phyloP scores from a whole-genome alignment of 371 early-diverging fungal genomes.

The Encephalitozoon cuniculi region DNA sequence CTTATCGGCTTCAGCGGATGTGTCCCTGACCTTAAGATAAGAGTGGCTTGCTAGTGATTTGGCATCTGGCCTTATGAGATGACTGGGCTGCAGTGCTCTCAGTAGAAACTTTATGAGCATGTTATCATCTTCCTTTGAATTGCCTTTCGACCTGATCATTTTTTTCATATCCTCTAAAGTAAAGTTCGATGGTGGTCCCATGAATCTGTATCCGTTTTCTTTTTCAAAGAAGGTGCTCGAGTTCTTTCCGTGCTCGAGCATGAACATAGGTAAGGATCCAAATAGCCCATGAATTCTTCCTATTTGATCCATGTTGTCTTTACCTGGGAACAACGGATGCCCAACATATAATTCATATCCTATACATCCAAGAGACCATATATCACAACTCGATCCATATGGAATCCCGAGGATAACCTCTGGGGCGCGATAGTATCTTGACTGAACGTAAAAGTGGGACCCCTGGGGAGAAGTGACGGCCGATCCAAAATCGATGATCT shows the following conservation, averaged over 20 bases:
- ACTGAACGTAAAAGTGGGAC: conserved; percentile 80
- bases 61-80: conserved; percentile 26
- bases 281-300: conserved; percentile 64
- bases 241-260: conserved; percentile 46
- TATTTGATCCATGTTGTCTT: conserved; percentile 77
- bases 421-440: conserved; percentile 85
- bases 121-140: background rate
- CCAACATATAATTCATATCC: conserved; percentile 64
- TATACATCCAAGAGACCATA: conserved; percentile 86
- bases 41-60: conserved; percentile 2
- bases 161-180: conserved; percentile 25
- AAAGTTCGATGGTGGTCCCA: background rate
- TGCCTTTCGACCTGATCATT: conserved; percentile 11
- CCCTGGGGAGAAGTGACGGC: conserved; percentile 76
- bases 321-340: conserved; percentile 83
- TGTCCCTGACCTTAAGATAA: background rate
- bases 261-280: conserved; percentile 34
- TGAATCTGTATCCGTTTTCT: conserved; percentile 31
- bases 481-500: conserved; percentile 92
- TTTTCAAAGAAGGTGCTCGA: conserved; percentile 41
- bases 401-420: conserved; percentile 82
- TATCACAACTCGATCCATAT: conserved; percentile 80
- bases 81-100: conserved; percentile 23
- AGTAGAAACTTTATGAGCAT: conserved; percentile 22
- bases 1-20: background rate